These are phyloP conservation scores for Tieghemiomyces parasiticus DNA, from an alignment of 192 early-diverging fungal genomes.

Conservation along the genomic window DNA sequence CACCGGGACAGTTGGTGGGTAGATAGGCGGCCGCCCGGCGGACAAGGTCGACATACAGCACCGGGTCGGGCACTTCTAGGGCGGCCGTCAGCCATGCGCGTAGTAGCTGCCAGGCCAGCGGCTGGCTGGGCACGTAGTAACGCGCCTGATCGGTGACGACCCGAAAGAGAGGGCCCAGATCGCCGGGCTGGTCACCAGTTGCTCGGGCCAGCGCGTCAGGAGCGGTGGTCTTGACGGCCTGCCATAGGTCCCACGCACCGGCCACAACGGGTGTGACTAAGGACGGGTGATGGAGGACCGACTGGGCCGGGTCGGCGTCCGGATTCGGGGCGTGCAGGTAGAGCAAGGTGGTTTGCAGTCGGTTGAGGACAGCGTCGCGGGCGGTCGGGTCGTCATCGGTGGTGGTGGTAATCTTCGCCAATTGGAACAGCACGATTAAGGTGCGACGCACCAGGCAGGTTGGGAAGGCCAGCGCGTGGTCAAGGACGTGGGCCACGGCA, in stretches of 20 bases:
- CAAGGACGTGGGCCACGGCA: slow-evolving; percentile 57
- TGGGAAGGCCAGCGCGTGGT: slow-evolving; percentile 42
- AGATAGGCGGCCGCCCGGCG: neutral
- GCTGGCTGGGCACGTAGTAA: neutral
- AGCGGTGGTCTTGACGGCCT: slow-evolving; percentile 2
- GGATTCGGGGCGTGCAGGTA: too few relatives aligned
- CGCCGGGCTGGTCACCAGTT: too few relatives aligned
- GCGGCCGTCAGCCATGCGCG: neutral
- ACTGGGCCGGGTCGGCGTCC: slow-evolving; percentile 37
- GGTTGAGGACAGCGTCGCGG: too few relatives aligned
- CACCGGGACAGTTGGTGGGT: neutral
- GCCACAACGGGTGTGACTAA: neutral
- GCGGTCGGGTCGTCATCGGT: too few relatives aligned
- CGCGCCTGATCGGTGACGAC: neutral
- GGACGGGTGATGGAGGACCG: neutral
- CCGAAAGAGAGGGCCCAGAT: neutral
- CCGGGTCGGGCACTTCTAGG: too few relatives aligned
- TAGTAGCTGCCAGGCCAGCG: neutral
- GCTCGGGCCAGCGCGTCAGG: neutral
- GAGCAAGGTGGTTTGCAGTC: too few relatives aligned
- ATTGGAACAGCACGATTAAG: slow-evolving; percentile 52
- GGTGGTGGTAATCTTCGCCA: too few relatives aligned
- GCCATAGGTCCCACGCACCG: slow-evolving; percentile 8
- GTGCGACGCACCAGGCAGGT: slow-evolving; percentile 58
- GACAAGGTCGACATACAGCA: neutral